These are phyloP conservation scores for Exidia glandulosa DNA, from an alignment of 768 basidiomycete species.

Conservation along the genomic window DNA sequence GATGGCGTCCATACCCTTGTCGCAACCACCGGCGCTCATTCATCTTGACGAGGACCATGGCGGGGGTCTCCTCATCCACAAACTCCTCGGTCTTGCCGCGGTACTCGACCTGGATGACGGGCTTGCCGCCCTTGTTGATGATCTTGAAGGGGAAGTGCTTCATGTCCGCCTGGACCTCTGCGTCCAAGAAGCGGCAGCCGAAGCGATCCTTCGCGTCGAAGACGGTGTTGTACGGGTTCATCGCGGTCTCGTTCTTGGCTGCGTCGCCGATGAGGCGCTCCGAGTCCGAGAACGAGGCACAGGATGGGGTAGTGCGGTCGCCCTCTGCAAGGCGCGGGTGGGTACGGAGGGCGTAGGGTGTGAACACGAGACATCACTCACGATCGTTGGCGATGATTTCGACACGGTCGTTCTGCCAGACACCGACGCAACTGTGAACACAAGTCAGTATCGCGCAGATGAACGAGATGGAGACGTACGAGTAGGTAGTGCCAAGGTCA, in stretches of 20 bases:
- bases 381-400: too few species aligned
- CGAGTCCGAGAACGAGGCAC: slow-evolving; percentile 34
- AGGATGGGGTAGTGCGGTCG: slow-evolving; percentile 35
- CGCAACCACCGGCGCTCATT: too few species aligned
- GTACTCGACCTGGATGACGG: too few species aligned
- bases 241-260: slow-evolving; percentile 97
- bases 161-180: too few species aligned
- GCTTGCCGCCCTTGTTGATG: too few species aligned
- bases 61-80: too few species aligned
- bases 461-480: too few species aligned
- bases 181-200: slow-evolving; percentile 88
- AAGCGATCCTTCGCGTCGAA: slow-evolving; percentile 99
- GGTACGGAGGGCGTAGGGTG: background rate
- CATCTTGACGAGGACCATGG: too few species aligned
- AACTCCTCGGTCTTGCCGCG: too few species aligned
- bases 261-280: too few species aligned
- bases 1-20: slow-evolving; percentile 7
- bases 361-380: slow-evolving; percentile 3
- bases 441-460: too few species aligned
- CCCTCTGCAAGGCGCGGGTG: slow-evolving; percentile 18
- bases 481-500: slow-evolving; percentile 28
- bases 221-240: slow-evolving; percentile 99
- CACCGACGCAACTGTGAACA: slow-evolving; percentile 87
- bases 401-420: slow-evolving; percentile 99
- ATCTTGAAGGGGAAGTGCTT: too few species aligned